phyloP scores from a whole-genome alignment of 345 rosid species.

The Orychophragmus violaceus region DNA sequence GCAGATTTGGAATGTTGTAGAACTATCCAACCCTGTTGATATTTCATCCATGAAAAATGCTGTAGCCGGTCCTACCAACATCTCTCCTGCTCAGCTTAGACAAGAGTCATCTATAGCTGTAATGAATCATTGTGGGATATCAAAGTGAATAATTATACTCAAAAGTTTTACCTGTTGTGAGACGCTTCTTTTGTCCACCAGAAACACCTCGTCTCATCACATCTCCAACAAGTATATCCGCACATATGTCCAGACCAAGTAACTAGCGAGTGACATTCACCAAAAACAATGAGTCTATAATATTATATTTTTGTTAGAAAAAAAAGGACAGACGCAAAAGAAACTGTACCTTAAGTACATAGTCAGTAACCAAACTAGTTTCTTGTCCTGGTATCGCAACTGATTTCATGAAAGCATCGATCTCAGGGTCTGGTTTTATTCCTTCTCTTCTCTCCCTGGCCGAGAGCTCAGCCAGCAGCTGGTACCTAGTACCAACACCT shows the following conservation, averaged over 20 bases:
- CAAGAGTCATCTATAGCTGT: background rate
- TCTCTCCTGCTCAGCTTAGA: conserved; percentile 57
- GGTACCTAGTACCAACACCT: conserved; percentile 66
- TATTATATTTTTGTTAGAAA: background rate
- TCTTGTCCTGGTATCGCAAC: conserved; percentile 52
- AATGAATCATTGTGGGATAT: too few relatives aligned
- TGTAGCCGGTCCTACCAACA: conserved; percentile 89
- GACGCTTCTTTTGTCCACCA: conserved; percentile 77
- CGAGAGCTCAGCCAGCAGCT: conserved; percentile 56
- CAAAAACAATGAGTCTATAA: background rate
- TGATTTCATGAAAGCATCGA: conserved; percentile 78
- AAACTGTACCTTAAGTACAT: conserved; percentile 55
- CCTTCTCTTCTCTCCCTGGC: conserved; percentile 68
- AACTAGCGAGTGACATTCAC: conserved; percentile 34
- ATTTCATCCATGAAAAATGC: conserved; percentile 88
- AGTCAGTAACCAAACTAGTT: conserved; percentile 65
- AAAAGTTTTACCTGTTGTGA: conserved; percentile 57
- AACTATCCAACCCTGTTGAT: conserved; percentile 85
- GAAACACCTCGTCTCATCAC: conserved; percentile 80
- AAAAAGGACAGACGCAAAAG: background rate
- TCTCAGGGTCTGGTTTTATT: conserved; percentile 68
- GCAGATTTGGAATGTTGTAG: conserved; percentile 69
- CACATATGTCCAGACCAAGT: conserved; percentile 67
- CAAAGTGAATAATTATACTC: too few relatives aligned
- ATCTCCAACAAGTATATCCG: conserved; percentile 69